Evolutionary conservation across 768 basidiomycete species (phyloP).

Genomic region (Rhodotorula graminis): DNA sequence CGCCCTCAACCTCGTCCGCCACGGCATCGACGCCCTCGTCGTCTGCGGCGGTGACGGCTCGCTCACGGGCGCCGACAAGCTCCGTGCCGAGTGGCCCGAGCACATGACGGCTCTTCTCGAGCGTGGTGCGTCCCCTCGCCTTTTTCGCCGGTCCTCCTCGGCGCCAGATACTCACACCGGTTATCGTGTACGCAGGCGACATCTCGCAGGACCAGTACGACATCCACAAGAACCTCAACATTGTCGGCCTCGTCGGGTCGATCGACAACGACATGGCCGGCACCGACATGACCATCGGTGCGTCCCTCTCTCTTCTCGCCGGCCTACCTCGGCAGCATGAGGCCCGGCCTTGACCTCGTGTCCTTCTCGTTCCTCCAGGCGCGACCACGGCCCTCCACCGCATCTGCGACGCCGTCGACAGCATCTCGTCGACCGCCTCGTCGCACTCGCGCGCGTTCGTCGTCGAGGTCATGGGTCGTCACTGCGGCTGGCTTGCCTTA

Average conservation of each 20-base stretch:
- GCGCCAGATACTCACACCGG: background rate
- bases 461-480: constrained; percentile 97
- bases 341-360: too few species aligned
- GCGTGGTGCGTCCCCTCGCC: constrained; percentile 53
- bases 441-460: constrained; percentile 98
- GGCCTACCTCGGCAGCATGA: too few species aligned
- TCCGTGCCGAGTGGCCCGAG: constrained; percentile 89
- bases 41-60: constrained; percentile 98
- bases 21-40: constrained; percentile 93
- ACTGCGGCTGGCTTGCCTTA: constrained; percentile 98
- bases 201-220: constrained; percentile 70
- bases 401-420: constrained; percentile 96
- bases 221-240: constrained; percentile 77
- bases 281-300: constrained; percentile 92
- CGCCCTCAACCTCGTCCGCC: constrained; percentile 84
- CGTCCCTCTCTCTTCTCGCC: background rate
- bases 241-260: constrained; percentile 96
- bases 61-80: constrained; percentile 89
- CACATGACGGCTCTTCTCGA: constrained; percentile 65
- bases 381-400: constrained; percentile 91
- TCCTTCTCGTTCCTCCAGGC: constrained; percentile 16
- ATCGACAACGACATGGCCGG: constrained; percentile 99
- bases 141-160: background rate
- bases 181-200: constrained; percentile 50
- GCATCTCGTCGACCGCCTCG: constrained; percentile 91